Percentiles rank a stretch among this genome's conserved stretches.
Evolutionary conservation across 495 filamentous ascomycete genomes (phyloP).

Genomic region (Friedmanniomyces endolithicus): DNA sequence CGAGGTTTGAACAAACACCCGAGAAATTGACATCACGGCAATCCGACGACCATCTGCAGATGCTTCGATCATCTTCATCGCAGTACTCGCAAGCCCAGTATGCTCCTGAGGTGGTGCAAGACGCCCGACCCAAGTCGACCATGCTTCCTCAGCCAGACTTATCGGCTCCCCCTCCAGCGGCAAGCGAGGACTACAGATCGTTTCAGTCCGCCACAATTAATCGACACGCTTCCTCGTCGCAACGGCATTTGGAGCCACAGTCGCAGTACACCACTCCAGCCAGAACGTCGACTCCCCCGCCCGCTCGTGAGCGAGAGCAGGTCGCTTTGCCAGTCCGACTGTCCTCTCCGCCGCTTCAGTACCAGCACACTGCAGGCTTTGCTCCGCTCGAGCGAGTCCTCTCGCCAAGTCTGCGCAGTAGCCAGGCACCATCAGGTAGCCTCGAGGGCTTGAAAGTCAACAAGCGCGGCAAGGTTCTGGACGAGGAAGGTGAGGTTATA

Average conservation of each 20-base stretch:
- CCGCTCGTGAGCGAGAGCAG: not conserved
- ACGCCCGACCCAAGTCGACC: not conserved
- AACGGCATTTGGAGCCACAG: not conserved
- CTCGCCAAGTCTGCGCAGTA: not conserved
- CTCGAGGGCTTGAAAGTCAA: constrained; percentile 41
- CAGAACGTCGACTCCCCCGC: not conserved
- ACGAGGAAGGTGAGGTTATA: constrained; percentile 40
- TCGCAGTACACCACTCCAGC: not conserved
- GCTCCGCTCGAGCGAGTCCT: not conserved
- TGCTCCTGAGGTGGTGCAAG: not conserved
- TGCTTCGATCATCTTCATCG: too few species aligned
- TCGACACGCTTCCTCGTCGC: not conserved
- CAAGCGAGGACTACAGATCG: too few species aligned
- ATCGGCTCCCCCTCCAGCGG: not conserved
- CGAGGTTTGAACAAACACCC: not conserved
- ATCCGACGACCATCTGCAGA: too few species aligned
- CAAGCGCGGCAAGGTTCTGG: constrained; percentile 42
- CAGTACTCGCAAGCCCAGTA: not conserved
- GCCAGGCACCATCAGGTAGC: constrained; percentile 36
- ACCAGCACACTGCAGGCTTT: not conserved
- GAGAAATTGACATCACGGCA: not conserved
- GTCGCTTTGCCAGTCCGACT: not conserved
- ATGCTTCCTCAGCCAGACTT: not conserved
- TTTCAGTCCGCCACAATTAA: too few species aligned
- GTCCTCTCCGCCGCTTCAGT: not conserved